These are phyloP conservation scores for Cyanidium caldarium DNA, from an alignment of 23 red algal genomes.

Conservation along the genomic window DNA sequence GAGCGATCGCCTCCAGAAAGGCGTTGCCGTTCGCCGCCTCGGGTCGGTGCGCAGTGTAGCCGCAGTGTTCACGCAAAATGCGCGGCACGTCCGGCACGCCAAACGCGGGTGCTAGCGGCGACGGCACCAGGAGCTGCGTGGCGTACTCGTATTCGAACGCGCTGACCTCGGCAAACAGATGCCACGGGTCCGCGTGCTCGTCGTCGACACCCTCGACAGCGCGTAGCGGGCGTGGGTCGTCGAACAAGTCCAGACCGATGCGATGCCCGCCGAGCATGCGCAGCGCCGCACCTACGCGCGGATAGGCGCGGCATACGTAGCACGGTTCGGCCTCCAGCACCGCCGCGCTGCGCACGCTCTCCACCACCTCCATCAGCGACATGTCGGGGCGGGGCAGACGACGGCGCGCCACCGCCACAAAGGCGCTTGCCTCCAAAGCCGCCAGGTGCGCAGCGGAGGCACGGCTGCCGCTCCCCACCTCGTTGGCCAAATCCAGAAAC, in stretches of 20 bases:
- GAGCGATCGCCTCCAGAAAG: no score
- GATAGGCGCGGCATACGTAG: neutral
- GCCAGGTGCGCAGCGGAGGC: no score
- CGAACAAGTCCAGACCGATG: neutral
- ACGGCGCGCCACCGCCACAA: neutral
- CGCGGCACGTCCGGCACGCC: neutral
- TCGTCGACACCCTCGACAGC: neutral
- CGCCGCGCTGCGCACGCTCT: neutral
- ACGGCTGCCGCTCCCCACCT: no score
- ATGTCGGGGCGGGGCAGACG: neutral
- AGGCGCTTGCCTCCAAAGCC: neutral
- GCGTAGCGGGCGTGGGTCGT: neutral
- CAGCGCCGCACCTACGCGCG: neutral
- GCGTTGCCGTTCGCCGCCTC: no score
- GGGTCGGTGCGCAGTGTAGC: neutral
- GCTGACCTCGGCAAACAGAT: neutral
- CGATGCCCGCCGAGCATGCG: neutral
- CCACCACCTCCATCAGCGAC: neutral
- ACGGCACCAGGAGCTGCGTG: neutral
- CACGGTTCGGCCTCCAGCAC: neutral
- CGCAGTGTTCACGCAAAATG: neutral
- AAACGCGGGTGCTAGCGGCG: neutral
- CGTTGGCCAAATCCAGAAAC: neutral
- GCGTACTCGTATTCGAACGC: constrained; percentile 1
- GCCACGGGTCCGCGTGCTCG: constrained; percentile 5